Evolutionary conservation across 345 rosid genomes (phyloP).

Genomic region (Eucalyptus lansdowneana): DNA sequence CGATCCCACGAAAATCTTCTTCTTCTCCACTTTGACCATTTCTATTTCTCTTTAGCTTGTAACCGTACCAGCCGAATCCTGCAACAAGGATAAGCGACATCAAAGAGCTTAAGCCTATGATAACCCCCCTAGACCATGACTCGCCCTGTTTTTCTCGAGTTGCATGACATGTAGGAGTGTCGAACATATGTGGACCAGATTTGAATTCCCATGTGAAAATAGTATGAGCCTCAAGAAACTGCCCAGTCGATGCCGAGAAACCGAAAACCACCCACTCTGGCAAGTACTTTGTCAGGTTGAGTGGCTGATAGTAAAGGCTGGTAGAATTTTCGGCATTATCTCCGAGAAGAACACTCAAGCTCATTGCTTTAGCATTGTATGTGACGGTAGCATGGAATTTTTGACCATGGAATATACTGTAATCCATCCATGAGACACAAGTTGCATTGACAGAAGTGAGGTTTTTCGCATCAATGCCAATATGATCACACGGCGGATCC

Average conservation of each 20-base stretch:
- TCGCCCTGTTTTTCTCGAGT: not conserved
- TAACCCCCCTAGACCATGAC: not conserved
- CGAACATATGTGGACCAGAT: not conserved
- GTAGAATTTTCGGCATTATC: not conserved
- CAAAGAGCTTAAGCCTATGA: not conserved
- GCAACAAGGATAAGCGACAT: not conserved
- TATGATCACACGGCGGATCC: not conserved
- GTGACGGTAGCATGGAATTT: not conserved
- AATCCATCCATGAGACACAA: not conserved
- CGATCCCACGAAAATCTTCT: not conserved
- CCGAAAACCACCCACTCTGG: not conserved
- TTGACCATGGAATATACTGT: not conserved
- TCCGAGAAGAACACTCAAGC: not conserved
- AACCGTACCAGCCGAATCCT: not conserved
- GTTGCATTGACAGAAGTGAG: not conserved
- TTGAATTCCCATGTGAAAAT: not conserved
- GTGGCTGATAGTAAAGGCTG: not conserved
- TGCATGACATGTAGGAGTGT: fast-evolving
- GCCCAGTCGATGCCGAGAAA: not conserved
- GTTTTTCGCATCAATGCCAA: not conserved
- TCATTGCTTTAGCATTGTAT: not conserved
- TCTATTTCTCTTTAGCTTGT: not conserved
- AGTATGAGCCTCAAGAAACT: not conserved
- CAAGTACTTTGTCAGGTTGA: not conserved
- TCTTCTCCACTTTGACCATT: too few species aligned